phyloP scores from a whole-genome alignment of 2,329 filamentous ascomycete genomes.

The Aspergillus unguis region DNA sequence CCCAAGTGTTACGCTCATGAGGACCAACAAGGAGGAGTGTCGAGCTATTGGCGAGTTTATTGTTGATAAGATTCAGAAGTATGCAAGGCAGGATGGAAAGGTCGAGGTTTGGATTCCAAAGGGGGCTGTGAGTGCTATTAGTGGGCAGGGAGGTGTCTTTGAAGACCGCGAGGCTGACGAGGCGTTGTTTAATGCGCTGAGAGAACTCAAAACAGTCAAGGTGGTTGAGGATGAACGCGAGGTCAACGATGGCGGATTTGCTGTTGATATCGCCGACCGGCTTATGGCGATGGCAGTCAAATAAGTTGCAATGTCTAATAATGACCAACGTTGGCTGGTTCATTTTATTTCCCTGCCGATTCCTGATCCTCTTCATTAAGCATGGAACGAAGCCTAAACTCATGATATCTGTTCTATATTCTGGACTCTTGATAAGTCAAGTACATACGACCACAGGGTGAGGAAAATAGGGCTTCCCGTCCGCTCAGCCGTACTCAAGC shows the following conservation, averaged over 20 bases:
- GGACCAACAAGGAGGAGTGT: slow-evolving; percentile 60
- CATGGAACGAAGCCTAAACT: no score
- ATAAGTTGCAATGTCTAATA: no score
- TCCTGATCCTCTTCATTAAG: no score
- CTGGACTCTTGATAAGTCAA: no score
- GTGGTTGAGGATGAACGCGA: slow-evolving; percentile 46
- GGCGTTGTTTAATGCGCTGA: slow-evolving; percentile 48
- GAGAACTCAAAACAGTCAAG: slow-evolving; percentile 50
- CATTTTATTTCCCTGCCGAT: no score
- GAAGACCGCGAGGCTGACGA: slow-evolving; percentile 49
- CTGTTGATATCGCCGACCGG: slow-evolving; percentile 10
- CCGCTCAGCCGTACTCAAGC: no score
- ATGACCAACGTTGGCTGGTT: no score
- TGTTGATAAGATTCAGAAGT: slow-evolving; percentile 48
- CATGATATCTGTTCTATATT: no score
- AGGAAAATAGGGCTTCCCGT: no score
- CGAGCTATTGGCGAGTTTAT: slow-evolving; percentile 55
- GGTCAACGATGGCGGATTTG: slow-evolving; percentile 34
- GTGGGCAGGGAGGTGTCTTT: slow-evolving; percentile 54
- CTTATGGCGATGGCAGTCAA: not conserved
- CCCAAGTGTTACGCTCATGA: slow-evolving; percentile 62
- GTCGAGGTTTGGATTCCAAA: slow-evolving; percentile 59
- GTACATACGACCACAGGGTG: no score
- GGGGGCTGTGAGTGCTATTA: slow-evolving; percentile 61
- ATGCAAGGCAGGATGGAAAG: slow-evolving; percentile 36